Evolutionary conservation across 805 yeast species (phyloP).

Genomic region (Ogataea siamensis): DNA sequence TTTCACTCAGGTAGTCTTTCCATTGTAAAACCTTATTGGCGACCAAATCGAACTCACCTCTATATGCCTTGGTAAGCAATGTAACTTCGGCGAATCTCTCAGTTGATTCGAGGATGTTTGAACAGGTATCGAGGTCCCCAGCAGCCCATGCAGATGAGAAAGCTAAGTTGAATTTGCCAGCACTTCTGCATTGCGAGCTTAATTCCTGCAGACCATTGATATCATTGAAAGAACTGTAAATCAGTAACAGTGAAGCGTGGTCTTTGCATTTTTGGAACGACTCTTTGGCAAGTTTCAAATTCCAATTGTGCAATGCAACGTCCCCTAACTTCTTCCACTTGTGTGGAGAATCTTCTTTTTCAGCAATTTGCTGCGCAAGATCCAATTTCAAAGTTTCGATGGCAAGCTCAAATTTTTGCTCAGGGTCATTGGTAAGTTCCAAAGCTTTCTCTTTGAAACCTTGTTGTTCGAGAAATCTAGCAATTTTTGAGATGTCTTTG

Average conservation of each 20-base stretch:
- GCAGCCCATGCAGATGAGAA: slow-evolving; percentile 89
- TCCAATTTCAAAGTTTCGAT: slow-evolving; percentile 68
- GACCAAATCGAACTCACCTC: slow-evolving; percentile 42
- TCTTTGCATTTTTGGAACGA: slow-evolving; percentile 80
- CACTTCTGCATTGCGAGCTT: slow-evolving; percentile 63
- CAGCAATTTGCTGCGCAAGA: slow-evolving; percentile 69
- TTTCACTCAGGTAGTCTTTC: slow-evolving; percentile 55
- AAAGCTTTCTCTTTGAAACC: slow-evolving; percentile 83
- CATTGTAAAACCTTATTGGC: slow-evolving; percentile 55
- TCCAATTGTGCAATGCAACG: slow-evolving; percentile 73
- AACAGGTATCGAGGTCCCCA: slow-evolving; percentile 65
- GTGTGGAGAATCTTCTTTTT: slow-evolving; percentile 50
- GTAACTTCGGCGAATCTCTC: slow-evolving; percentile 84
- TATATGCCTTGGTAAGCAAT: slow-evolving; percentile 71
- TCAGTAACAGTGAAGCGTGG: slow-evolving; percentile 72
- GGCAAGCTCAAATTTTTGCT: slow-evolving; percentile 90
- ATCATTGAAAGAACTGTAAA: slow-evolving; percentile 81
- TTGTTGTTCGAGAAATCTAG: slow-evolving; percentile 92
- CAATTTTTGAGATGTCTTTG: slow-evolving; percentile 69
- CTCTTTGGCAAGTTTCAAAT: slow-evolving; percentile 74
- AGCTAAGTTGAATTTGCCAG: slow-evolving; percentile 85
- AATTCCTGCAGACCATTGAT: slow-evolving; percentile 55
- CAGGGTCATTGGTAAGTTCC: slow-evolving; percentile 78
- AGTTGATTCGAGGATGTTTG: slow-evolving; percentile 61
- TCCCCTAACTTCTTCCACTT: slow-evolving; percentile 96